phyloP scores from a whole-genome alignment of 306 rosid genomes.

The Medicago lupulina region DNA sequence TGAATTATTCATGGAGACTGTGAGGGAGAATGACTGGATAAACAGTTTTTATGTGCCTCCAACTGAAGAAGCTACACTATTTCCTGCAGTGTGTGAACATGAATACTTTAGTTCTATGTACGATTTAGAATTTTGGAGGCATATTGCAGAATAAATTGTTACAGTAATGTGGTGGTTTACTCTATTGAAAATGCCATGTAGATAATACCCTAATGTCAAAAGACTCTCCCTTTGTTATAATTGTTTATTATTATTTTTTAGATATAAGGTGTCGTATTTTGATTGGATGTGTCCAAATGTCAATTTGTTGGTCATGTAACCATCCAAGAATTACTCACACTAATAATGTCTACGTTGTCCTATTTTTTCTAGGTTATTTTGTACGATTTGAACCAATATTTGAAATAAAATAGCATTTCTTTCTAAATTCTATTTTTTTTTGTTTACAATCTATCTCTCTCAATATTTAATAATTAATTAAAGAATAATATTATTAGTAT shows the following conservation, averaged over 20 bases:
- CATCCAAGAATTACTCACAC: too few relatives aligned
- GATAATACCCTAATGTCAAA: too few relatives aligned
- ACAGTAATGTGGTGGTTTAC: too few relatives aligned
- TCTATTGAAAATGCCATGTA: too few relatives aligned
- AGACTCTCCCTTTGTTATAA: too few relatives aligned
- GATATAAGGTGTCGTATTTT: too few relatives aligned
- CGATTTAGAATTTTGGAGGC: conserved; percentile 14
- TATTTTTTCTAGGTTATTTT: background rate
- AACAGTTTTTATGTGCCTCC: conserved; percentile 35
- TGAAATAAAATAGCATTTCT: background rate
- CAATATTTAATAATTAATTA: too few relatives aligned
- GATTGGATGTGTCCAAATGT: too few relatives aligned
- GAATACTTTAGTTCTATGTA: background rate
- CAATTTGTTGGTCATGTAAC: too few relatives aligned
- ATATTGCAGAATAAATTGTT: background rate
- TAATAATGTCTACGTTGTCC: too few relatives aligned
- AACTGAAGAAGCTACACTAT: background rate
- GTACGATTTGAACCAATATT: background rate
- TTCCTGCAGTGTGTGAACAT: background rate
- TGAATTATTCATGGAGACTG: background rate
- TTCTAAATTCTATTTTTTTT: background rate
- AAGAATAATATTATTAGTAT: too few relatives aligned
- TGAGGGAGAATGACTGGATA: conserved; percentile 22
- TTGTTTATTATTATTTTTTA: too few relatives aligned
- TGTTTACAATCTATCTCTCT: background rate